Evolutionary conservation across 2,329 filamentous ascomycete species (phyloP), one percentile per base, ranked within the genome.

Genomic region (Sporothrix inflata): DNA sequence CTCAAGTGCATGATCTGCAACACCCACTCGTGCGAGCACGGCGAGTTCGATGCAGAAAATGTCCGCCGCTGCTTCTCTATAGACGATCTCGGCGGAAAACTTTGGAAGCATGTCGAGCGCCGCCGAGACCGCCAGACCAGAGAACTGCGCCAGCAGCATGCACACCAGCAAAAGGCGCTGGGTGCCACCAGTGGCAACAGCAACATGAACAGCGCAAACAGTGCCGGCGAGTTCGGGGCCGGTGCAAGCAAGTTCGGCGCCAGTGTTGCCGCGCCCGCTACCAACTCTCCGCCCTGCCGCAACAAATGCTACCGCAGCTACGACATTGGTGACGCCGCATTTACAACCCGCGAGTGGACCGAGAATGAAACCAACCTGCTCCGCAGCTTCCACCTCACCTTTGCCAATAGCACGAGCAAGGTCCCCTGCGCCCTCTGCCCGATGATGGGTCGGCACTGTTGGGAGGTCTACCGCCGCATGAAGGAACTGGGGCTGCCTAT

Each of bases 11-110:
- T 88, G n/a, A 85, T 89, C 69, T 90, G 88, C 78, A 87, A 84
- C 76, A 86, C 86, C 68, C 85, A 89, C 77, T 88, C 87, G 14
- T 90, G 88, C 73, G 88, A 89, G 76, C 88, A 90, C 74, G 88
- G 87, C 61, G 87, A 89, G 70, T 89, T 88, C 69, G 85, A 87
- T 71, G 78, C 80, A 7, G 84, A 85, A 68, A 86, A 87, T 73
- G 86, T 88, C 75, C 83, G 85, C 45, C 85, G 83, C 65, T 80
- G 84, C 3, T 86, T 89, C 76, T 87, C 86, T 3, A 80, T 88
- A n/a, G 84, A 85, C 49, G 74, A 75, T 42, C 69, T 73, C 1
- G 74, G 74, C 51, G 68, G 73, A 0, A 75, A 74, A 60, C 68
- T 76, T n/a, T 73, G 60, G 68, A 72, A 73, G 61, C 71, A 74